Evolutionary conservation across 139 green algal species (phyloP), one percentile per base, ranked within the genome.

Genomic region (Tetraselmis striata): DNA sequence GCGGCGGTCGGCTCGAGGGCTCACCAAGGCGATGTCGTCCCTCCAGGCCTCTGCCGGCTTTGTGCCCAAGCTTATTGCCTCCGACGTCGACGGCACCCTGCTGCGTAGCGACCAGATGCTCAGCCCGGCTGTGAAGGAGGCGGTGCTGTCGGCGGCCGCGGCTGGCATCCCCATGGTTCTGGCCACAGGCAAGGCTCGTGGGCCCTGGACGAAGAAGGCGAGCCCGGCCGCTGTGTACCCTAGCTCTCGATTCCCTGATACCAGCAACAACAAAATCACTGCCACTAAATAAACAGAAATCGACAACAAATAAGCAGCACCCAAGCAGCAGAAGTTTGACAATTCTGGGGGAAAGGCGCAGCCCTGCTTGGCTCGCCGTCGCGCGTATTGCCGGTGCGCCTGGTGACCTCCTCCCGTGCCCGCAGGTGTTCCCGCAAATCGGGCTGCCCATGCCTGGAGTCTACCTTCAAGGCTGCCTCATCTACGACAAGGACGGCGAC

Each of bases 71-170:
- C 79, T 94, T 23, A 95, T 95, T 67, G 85, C 86, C 18, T 90
- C 85, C 11, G 93, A 97, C 81, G 92, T 97, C 24, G 93, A 96
- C 31, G 94, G 94, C 59, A 97, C 94, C 1, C 81, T 97, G 59
- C 84, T 97, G 5, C 91, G 95, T 79, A 77, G 30, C 26, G 81
- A 88, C 29, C 91, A 96, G 74, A 32, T 90, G 87, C 87, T 96
- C 26, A 93, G 87, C 0, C 32, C 77, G 0, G 75, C 59, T 0
- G 88, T 91, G 1, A 86, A 91, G 29, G 2, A 27, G 0, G 88
- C 93, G 0, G 76, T 96, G 0, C 76, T 80, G n/a, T 31, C 75
- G 0, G 92, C 91, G 29, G 85, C 80, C 24, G 91, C 81, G 28
- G 83, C 86, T 0, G 92, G 91, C 1, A 91, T 97, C 67, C 92